Conservation (phyloP, 495 filamentous ascomycete genomes). For the Tetracladium marchalianum region DNA sequence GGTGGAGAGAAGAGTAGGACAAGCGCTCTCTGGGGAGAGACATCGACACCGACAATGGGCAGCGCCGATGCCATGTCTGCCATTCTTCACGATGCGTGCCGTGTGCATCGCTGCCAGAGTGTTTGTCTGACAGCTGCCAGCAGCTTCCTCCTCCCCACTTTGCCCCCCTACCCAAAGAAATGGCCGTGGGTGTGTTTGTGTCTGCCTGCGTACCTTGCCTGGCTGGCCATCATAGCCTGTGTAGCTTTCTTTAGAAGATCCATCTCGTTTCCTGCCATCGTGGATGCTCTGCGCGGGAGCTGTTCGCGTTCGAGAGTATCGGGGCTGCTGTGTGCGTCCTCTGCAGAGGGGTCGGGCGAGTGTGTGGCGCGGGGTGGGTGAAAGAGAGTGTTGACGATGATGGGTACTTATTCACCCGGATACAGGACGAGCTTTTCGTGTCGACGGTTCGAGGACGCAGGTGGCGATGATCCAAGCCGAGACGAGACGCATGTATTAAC, state of each 20-base stretch:
- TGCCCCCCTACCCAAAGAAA: slow-evolving; percentile 35
- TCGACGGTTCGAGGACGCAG: too few relatives aligned
- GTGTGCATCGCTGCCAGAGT: too few relatives aligned
- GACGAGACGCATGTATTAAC: too few relatives aligned
- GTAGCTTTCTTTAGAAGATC: slow-evolving; percentile 46
- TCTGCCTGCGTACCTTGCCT: slow-evolving; percentile 36
- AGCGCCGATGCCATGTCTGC: too few relatives aligned
- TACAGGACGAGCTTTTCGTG: too few relatives aligned
- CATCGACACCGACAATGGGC: too few relatives aligned
- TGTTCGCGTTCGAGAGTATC: not conserved
- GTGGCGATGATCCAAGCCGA: too few relatives aligned
- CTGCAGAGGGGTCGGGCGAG: not conserved
- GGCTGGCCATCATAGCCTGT: slow-evolving; percentile 48
- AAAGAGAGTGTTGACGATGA: not conserved
- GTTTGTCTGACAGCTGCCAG: slow-evolving; percentile 45
- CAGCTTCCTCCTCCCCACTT: slow-evolving; percentile 40
- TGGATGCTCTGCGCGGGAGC: slow-evolving; percentile 2
- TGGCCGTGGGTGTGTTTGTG: not conserved
- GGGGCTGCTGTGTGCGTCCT: not conserved
- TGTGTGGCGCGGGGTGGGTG: too few relatives aligned
- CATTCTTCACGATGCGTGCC: too few relatives aligned
- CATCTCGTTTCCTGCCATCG: slow-evolving; percentile 17
- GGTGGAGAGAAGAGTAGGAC: slow-evolving; percentile 2
- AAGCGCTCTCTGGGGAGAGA: not conserved
- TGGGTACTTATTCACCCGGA: too few relatives aligned